A percentile compares a stretch with the other conserved stretches of the same genome.
Conservation (phyloP, 768 basidiomycete species). For the Suillus bovinus region DNA sequence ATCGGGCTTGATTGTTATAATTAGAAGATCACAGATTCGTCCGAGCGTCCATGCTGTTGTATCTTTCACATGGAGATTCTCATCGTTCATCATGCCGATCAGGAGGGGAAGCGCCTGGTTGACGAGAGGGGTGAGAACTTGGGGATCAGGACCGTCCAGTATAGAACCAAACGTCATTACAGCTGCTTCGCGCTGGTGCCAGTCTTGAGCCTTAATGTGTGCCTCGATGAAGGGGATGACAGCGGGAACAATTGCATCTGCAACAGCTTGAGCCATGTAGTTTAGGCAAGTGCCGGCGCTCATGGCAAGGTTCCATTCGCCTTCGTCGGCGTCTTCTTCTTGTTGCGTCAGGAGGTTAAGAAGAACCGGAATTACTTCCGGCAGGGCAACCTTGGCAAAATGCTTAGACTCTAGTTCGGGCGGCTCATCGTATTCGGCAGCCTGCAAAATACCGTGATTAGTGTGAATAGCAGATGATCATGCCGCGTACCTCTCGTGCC, state of each 20-base stretch:
- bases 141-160: slow-evolving; percentile 92
- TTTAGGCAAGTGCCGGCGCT: slow-evolving; percentile 91
- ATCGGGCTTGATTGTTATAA: slow-evolving; percentile 85
- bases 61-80: slow-evolving; percentile 86
- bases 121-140: slow-evolving; percentile 85
- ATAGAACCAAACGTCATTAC: slow-evolving; percentile 99
- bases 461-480: slow-evolving; percentile 6
- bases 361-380: slow-evolving; percentile 93
- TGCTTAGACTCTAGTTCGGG: slow-evolving; percentile 85
- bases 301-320: slow-evolving; percentile 99
- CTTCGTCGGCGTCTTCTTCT: slow-evolving; percentile 96
- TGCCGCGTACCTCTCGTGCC: slow-evolving; percentile 73
- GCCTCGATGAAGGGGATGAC: slow-evolving; percentile 98
- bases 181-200: slow-evolving; percentile 95
- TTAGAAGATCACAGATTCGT: slow-evolving; percentile 88
- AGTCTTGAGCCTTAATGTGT: slow-evolving; percentile 89
- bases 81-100: slow-evolving; percentile 93
- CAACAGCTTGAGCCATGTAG: slow-evolving; percentile 86
- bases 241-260: slow-evolving; percentile 86
- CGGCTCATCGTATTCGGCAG: slow-evolving; percentile 84
- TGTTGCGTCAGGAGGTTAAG: slow-evolving; percentile 87
- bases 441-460: slow-evolving; percentile 44
- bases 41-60: slow-evolving; percentile 98
- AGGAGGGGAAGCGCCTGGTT: slow-evolving; percentile 92
- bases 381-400: slow-evolving; percentile 93